These are phyloP conservation scores for Peniophora sp. DNA, from an alignment of 1,284 basidiomycete genomes.

Conservation along the genomic window DNA sequence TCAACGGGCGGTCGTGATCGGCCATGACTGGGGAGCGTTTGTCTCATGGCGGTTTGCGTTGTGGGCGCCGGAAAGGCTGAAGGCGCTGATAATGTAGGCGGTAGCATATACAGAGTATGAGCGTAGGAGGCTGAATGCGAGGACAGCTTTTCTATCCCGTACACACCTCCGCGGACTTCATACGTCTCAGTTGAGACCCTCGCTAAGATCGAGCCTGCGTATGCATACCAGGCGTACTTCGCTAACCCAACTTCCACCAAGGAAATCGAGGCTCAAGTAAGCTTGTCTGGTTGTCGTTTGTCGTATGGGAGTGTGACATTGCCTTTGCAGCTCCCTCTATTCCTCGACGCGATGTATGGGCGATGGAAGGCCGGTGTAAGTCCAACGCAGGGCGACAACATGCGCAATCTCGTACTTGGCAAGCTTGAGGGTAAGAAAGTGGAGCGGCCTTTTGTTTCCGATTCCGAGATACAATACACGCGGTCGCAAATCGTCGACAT, in stretches of 20 bases:
- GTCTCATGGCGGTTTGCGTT: conserved; percentile 54
- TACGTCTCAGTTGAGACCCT: conserved; percentile 44
- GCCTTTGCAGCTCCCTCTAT: too few species aligned
- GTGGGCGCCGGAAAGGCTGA: conserved; percentile 54
- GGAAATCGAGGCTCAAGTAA: conserved; percentile 47
- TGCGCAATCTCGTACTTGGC: conserved; percentile 4
- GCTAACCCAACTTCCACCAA: conserved; percentile 36
- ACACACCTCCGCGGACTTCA: conserved; percentile 41
- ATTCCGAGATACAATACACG: conserved; percentile 37
- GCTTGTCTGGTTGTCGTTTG: too few species aligned
- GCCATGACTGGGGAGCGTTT: conserved; percentile 69
- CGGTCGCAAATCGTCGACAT: conserved; percentile 39
- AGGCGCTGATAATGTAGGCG: conserved; percentile 50
- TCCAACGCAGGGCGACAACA: conserved; percentile 1
- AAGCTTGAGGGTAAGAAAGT: background rate
- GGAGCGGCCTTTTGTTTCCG: background rate
- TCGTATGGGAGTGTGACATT: too few species aligned
- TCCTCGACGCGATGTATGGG: conserved; percentile 10
- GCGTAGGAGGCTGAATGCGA: conserved; percentile 2
- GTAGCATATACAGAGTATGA: background rate
- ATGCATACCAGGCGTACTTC: conserved; percentile 61
- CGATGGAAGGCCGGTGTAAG: background rate
- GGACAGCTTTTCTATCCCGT: conserved; percentile 53
- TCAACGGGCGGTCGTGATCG: conserved; percentile 52
- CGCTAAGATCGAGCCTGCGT: conserved; percentile 41